A percentile compares a stretch with the other conserved stretches of the same genome.
phyloP scores from a whole-genome alignment of 345 rosid genomes.

The Firmiana major region DNA sequence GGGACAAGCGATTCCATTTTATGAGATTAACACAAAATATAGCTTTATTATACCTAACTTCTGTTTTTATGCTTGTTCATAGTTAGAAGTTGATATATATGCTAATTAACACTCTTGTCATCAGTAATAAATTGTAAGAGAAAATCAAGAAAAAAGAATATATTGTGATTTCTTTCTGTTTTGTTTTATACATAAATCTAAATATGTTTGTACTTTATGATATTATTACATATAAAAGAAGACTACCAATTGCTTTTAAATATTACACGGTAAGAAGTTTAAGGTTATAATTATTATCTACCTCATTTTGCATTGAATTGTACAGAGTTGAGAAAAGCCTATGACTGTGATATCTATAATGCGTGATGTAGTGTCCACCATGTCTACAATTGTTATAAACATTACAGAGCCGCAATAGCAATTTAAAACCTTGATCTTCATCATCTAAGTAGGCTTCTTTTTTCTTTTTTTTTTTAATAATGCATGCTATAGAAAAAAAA shows the following conservation, averaged over 20 bases:
- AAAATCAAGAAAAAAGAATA: neutral
- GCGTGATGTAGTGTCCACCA: no score
- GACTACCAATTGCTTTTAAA: neutral
- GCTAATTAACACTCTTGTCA: neutral
- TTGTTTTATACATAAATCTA: neutral
- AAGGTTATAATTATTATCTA: no score
- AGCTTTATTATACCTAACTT: neutral
- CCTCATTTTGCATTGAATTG: conserved; percentile 1
- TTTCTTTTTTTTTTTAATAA: neutral
- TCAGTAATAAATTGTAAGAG: neutral
- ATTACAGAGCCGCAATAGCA: neutral
- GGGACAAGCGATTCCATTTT: neutral
- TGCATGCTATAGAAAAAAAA: no score
- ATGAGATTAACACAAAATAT: neutral
- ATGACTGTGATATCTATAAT: no score
- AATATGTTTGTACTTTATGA: neutral
- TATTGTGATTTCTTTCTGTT: neutral
- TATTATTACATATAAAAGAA: neutral
- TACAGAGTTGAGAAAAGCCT: no score
- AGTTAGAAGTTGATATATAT: neutral
- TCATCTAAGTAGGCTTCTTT: neutral
- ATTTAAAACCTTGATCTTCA: neutral
- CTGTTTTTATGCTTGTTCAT: neutral
- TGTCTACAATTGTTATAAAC: neutral
- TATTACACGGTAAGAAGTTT: neutral